These are phyloP conservation scores for Leccinum disarticulatum DNA, from an alignment of 768 basidiomycete genomes.

Conservation along the genomic window DNA sequence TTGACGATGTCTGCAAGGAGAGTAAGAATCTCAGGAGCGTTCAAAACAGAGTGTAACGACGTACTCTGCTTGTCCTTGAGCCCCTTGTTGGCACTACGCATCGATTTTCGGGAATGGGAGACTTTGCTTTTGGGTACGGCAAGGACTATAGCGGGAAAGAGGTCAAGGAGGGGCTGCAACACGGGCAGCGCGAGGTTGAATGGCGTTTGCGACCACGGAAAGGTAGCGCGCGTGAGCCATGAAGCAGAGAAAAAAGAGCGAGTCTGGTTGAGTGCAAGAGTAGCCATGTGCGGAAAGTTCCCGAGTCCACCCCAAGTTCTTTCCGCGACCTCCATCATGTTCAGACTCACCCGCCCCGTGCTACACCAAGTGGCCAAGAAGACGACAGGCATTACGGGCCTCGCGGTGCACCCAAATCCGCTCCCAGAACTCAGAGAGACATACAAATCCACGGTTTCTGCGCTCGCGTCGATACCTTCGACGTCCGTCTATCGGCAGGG, in stretches of 20 bases:
- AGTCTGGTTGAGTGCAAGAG: conserved; percentile 37
- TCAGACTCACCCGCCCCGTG: conserved; percentile 74
- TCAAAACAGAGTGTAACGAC: not conserved
- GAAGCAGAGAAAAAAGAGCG: conserved; percentile 26
- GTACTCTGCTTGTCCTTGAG: conserved; percentile 90
- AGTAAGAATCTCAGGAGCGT: conserved; percentile 1
- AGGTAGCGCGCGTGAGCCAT: conserved; percentile 23
- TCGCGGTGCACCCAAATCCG: conserved; percentile 81
- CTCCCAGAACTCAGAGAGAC: conserved; percentile 73
- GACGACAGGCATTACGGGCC: conserved; percentile 85
- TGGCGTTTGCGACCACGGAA: conserved; percentile 16
- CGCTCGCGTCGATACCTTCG: conserved; percentile 69
- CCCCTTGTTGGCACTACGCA: conserved; percentile 93
- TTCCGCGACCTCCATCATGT: conserved; percentile 49
- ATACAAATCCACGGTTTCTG: conserved; percentile 74
- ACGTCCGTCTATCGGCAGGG: conserved; percentile 89
- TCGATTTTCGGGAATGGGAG: conserved; percentile 92
- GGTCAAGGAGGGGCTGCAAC: conserved; percentile 56
- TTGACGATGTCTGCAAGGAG: conserved; percentile 71
- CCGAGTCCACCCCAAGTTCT: conserved; percentile 1
- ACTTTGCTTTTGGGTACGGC: conserved; percentile 95
- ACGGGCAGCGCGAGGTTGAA: conserved; percentile 40
- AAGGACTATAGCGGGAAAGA: conserved; percentile 84
- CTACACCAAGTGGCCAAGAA: conserved; percentile 63
- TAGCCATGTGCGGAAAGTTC: conserved; percentile 35